Conservation (phyloP, 805 yeast species). For the Kurtzmaniella fragi region DNA sequence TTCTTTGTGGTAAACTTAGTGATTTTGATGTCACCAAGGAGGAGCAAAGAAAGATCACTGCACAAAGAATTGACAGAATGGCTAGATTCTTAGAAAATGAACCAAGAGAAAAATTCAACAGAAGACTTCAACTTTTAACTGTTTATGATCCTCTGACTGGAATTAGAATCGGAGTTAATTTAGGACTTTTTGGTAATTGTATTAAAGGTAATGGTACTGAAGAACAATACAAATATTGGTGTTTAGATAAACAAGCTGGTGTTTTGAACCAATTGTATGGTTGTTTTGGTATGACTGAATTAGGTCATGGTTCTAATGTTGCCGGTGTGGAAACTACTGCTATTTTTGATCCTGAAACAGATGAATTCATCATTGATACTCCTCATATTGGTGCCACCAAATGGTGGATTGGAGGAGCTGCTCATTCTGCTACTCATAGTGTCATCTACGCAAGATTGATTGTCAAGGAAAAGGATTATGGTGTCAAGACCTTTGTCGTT, state of each 20-base stretch:
- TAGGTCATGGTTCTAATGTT: constrained; percentile 92
- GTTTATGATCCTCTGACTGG: constrained; percentile 35
- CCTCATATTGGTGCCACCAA: constrained; percentile 92
- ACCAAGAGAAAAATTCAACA: constrained; percentile 23
- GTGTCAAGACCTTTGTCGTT: constrained; percentile 88
- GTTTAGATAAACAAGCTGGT: constrained; percentile 26
- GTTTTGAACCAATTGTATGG: constrained; percentile 51
- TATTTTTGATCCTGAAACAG: constrained; percentile 58
- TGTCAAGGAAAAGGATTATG: constrained; percentile 80
- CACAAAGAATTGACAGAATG: constrained; percentile 30
- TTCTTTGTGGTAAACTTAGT: constrained; percentile 21
- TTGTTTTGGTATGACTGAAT: constrained; percentile 90
- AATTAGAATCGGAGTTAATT: constrained; percentile 33
- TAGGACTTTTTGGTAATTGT: constrained; percentile 36
- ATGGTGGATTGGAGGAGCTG: constrained; percentile 99
- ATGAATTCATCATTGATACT: constrained; percentile 73
- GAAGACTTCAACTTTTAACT: constrained; percentile 31
- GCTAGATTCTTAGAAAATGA: constrained; percentile 33
- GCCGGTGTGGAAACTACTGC: constrained; percentile 94
- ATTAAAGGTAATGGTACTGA: constrained; percentile 38
- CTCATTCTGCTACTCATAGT: constrained; percentile 86
- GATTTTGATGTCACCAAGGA: constrained; percentile 30
- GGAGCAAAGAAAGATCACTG: constrained; percentile 28
- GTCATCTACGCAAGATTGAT: constrained; percentile 81
- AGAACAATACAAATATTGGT: constrained; percentile 35